Conservation (phyloP, 805 yeast genomes). For the Suhomyces sp. region DNA sequence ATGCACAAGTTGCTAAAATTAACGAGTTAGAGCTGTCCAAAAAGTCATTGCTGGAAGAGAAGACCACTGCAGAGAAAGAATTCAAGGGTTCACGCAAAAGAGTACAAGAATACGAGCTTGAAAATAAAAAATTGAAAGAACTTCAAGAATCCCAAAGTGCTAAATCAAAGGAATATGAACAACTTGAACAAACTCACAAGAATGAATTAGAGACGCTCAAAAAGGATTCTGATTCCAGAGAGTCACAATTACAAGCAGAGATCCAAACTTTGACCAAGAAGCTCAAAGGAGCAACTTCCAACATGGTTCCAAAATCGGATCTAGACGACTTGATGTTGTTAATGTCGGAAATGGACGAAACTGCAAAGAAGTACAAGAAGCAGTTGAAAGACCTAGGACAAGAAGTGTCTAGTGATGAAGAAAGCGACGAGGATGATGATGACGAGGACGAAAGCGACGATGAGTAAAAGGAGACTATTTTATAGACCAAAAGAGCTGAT, state of each 20-base stretch:
- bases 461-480: not conserved
- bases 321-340: slow-evolving; percentile 74
- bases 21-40: not conserved
- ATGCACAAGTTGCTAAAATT: not conserved
- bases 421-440: slow-evolving; percentile 61
- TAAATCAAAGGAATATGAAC: not conserved
- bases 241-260: slow-evolving; percentile 3
- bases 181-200: too few relatives aligned
- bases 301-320: slow-evolving; percentile 48
- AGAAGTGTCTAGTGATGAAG: slow-evolving; percentile 69
- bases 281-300: slow-evolving; percentile 13
- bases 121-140: not conserved
- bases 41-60: not conserved
- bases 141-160: not conserved
- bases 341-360: slow-evolving; percentile 74
- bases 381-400: slow-evolving; percentile 52
- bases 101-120: not conserved
- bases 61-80: not conserved
- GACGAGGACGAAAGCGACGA: slow-evolving; percentile 44
- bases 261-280: slow-evolving; percentile 8
- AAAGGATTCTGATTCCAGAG: slow-evolving; percentile 1
- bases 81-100: not conserved
- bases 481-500: not conserved
- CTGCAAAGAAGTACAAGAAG: slow-evolving; percentile 54
- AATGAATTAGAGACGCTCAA: not conserved